phyloP scores from a whole-genome alignment of 805 yeast species.

The Wickerhamia fluorescens region DNA sequence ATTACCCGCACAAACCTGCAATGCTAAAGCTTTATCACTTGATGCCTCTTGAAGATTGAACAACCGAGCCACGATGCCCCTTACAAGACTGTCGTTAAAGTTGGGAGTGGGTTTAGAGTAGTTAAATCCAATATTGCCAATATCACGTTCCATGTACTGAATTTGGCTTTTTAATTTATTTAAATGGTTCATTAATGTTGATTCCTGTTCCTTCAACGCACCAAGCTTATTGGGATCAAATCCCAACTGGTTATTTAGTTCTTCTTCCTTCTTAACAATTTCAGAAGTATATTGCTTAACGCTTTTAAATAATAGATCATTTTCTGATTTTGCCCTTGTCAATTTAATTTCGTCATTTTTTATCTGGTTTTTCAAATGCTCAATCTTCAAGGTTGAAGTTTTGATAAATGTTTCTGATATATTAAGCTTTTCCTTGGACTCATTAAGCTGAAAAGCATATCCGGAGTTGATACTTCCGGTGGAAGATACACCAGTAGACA shows the following conservation, averaged over 20 bases:
- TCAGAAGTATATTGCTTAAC: conserved; percentile 36
- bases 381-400: conserved; percentile 51
- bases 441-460: conserved; percentile 62
- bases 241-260: conserved; percentile 44
- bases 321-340: conserved; percentile 45
- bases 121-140: conserved; percentile 69
- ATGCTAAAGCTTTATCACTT: conserved; percentile 63
- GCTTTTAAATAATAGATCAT: conserved; percentile 32
- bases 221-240: conserved; percentile 43
- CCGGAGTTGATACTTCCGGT: conserved; percentile 73
- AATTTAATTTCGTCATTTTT: conserved; percentile 43
- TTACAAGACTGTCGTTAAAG: conserved; percentile 58
- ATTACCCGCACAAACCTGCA: conserved; percentile 93
- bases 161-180: conserved; percentile 39
- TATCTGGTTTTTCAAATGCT: conserved; percentile 50
- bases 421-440: conserved; percentile 49
- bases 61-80: conserved; percentile 86
- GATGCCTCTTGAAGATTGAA: conserved; percentile 56
- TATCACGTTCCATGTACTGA: conserved; percentile 51
- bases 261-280: conserved; percentile 29
- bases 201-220: conserved; percentile 42
- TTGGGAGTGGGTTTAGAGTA: conserved; percentile 58
- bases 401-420: conserved; percentile 50
- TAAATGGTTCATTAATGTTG: conserved; percentile 35
- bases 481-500: conserved; percentile 85